phyloP scores from a whole-genome alignment of 306 rosid genomes.

The Acacia melanoxylon region DNA sequence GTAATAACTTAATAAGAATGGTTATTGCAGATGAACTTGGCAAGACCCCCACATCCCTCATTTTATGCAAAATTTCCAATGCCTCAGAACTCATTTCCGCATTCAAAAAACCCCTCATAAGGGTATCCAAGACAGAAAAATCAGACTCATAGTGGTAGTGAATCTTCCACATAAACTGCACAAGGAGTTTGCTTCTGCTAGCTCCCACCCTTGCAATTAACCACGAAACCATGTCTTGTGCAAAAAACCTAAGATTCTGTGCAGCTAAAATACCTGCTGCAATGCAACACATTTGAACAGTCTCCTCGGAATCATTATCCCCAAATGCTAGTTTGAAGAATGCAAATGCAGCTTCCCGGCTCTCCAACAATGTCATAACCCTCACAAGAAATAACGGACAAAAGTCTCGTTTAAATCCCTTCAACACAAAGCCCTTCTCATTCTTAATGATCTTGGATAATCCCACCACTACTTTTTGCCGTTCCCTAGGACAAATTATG shows the following conservation, averaged over 20 bases:
- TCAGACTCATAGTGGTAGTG: slow-evolving; percentile 59
- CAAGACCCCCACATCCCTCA: slow-evolving; percentile 53
- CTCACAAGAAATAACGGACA: slow-evolving; percentile 57
- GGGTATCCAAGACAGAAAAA: slow-evolving; percentile 62
- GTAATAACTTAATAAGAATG: slow-evolving; percentile 49
- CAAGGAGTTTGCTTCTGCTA: slow-evolving; percentile 45
- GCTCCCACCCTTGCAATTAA: slow-evolving; percentile 54
- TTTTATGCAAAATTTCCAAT: slow-evolving; percentile 50
- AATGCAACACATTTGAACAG: slow-evolving; percentile 46
- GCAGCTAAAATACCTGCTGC: slow-evolving; percentile 63
- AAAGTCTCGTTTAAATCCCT: slow-evolving; percentile 48
- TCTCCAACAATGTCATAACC: slow-evolving; percentile 42
- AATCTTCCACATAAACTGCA: slow-evolving; percentile 63
- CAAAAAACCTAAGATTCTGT: slow-evolving; percentile 42
- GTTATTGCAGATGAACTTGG: slow-evolving; percentile 52
- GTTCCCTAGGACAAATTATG: slow-evolving; percentile 52
- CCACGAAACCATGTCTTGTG: slow-evolving; percentile 71
- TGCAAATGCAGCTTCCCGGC: slow-evolving; percentile 57
- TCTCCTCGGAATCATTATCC: slow-evolving; percentile 38
- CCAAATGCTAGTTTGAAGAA: slow-evolving; percentile 65
- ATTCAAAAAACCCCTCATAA: slow-evolving; percentile 58
- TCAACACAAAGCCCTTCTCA: slow-evolving; percentile 40
- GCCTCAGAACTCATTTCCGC: slow-evolving; percentile 64
- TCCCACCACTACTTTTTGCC: slow-evolving; percentile 52
- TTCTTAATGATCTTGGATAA: slow-evolving; percentile 58